Conservation (phyloP, 441 rosid species). For the Rhodomyrtus psidioides region DNA sequence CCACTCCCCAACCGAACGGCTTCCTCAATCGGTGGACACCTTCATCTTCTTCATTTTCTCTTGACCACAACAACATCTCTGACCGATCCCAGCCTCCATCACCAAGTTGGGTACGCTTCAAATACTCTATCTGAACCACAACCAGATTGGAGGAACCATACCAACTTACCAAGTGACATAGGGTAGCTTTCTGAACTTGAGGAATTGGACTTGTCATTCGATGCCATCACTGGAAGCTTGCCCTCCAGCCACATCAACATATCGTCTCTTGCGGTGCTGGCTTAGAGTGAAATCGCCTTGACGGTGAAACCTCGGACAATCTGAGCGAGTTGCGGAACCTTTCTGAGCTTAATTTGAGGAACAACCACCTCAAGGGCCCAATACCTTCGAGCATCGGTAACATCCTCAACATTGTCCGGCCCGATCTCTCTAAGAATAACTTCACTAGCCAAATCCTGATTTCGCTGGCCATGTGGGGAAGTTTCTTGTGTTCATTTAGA, state of each 20-base stretch:
- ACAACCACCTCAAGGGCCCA: constrained; percentile 35
- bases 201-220: constrained; percentile 55
- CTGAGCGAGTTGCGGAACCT: constrained; percentile 46
- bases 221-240: constrained; percentile 46
- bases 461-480: constrained; percentile 20
- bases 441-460: constrained; percentile 44
- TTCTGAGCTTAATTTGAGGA: constrained; percentile 46
- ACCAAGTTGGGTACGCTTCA: no score
- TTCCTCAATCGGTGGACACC: no score
- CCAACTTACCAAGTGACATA: no score
- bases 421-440: constrained; percentile 50
- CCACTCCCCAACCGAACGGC: no score
- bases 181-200: no score
- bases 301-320: constrained; percentile 35
- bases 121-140: no score
- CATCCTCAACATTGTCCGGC: constrained; percentile 28
- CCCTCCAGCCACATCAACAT: constrained; percentile 34
- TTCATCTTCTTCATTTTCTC: no score
- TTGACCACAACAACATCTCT: no score
- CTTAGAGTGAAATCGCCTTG: constrained; percentile 47
- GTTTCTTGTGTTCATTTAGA: no score
- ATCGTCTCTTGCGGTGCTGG: constrained; percentile 32
- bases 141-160: no score
- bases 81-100: no score
- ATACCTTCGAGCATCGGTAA: constrained; percentile 38